Evolutionary conservation across 139 green algal species (phyloP).

Genomic region (Diplosphaera chodatii): DNA sequence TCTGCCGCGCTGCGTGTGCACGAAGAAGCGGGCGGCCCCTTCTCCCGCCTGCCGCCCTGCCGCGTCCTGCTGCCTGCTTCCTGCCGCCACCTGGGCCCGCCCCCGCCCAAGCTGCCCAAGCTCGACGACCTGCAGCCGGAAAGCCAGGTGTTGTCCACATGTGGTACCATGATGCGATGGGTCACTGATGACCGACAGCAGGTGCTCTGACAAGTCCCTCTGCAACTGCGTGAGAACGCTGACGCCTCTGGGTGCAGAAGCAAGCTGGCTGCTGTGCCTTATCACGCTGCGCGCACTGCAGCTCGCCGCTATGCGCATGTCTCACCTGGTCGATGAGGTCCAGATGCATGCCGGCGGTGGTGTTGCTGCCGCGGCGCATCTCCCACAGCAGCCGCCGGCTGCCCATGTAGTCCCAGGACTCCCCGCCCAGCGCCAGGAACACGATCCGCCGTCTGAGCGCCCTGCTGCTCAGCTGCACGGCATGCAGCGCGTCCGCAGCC

Average conservation of each 20-base stretch:
- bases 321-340: constrained; percentile 43
- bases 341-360: constrained; percentile 33
- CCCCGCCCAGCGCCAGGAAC: constrained; percentile 59
- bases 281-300: no score
- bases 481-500: constrained; percentile 46
- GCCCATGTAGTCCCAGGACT: constrained; percentile 70
- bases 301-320: no score
- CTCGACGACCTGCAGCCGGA: constrained; percentile 46
- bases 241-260: no score
- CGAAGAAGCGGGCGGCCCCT: constrained; percentile 23
- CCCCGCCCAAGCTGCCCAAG: constrained; percentile 34
- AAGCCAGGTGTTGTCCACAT: not conserved
- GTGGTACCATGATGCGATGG: no score
- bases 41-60: not conserved
- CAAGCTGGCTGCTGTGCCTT: no score
- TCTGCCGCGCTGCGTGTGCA: constrained; percentile 34
- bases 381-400: constrained; percentile 65
- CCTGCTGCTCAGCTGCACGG: constrained; percentile 1
- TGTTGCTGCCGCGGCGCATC: constrained; percentile 20
- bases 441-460: constrained; percentile 42
- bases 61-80: not conserved
- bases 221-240: no score
- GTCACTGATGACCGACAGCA: no score
- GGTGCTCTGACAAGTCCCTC: no score
- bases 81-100: constrained; percentile 13